Evolutionary conservation across 2,329 filamentous ascomycete species (phyloP), one percentile per base, ranked within the genome.

Genomic region (Aspergillus sp.): DNA sequence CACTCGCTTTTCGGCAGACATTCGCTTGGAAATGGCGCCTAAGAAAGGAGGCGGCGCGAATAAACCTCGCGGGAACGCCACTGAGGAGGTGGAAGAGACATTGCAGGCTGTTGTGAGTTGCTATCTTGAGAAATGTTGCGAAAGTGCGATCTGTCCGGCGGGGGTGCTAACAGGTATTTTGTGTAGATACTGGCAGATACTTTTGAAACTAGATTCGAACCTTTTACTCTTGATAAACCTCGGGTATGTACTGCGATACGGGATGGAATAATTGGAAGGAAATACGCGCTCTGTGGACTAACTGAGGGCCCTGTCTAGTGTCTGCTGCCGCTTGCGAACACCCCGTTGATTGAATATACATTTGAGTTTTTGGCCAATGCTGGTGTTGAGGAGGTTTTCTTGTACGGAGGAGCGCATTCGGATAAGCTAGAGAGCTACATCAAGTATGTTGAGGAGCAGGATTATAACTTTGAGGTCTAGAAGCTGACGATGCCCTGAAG

Each of bases 291-390:
- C 41, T 48, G 43, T 59, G 51, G 46, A 39, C 51, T 61, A 21
- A 58, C 27, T 6, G 39, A 19, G 12, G 27, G 15, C 31, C 15
- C 9, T 39, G 4, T n/a, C 31, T 68, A 96, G 90, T 98, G 95
- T 79, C 88, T 99, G 33, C 82, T 99, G 6, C 92, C 93, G 11
- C 83, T 99, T 59, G 95, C 91, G 59, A 98, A 98, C 74, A 93
- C 89, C 2, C 93, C 95, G 37, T 82, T 99, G 62, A 96, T 99
- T 77, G 95, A 99, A 75, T 98, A 99, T 74, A 98, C 93, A 4
- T 87, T 98, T 68, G 93, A 98, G 71, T 98, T 96, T 69, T 86
- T 99, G 1, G 92, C 92, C 63, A 93, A 93, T 83, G 92, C 95
- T 58, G 92, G 93, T 57, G 92, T 98, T n/a, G 87, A 95, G 66